Conservation (phyloP, 352 stramenopile species). For the Globisporangium cylindrosporum region DNA sequence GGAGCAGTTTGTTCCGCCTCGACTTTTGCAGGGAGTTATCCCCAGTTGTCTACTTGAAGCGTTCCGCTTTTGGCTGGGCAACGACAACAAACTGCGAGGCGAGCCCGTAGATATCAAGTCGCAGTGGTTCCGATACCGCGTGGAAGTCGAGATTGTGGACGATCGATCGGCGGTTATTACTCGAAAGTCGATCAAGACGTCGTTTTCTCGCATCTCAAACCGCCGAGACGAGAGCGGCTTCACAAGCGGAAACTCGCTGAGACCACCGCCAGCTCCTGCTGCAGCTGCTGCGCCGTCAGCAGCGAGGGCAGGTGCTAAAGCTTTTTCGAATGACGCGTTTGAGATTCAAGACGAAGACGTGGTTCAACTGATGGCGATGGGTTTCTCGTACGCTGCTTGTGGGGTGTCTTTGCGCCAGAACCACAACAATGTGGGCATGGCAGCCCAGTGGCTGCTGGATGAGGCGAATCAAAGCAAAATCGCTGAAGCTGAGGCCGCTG, state of each 20-base stretch:
- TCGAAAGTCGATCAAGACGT: conserved; percentile 63
- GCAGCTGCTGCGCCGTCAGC: neutral
- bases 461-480: conserved; percentile 79
- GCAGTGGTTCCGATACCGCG: conserved; percentile 86
- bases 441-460: conserved; percentile 82
- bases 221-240: conserved; percentile 21
- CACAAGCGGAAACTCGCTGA: conserved; percentile 22
- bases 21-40: conserved; percentile 93
- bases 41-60: conserved; percentile 93
- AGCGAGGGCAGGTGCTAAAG: neutral
- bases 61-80: conserved; percentile 97
- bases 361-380: conserved; percentile 87
- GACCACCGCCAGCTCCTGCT: conserved; percentile 46
- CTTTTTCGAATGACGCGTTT: conserved; percentile 13
- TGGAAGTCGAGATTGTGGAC: conserved; percentile 64
- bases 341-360: conserved; percentile 78
- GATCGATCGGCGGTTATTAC: conserved; percentile 46
- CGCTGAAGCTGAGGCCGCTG: conserved; percentile 47
- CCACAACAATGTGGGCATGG: conserved; percentile 60
- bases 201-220: conserved; percentile 58
- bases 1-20: conserved; percentile 89
- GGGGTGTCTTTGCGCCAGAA: conserved; percentile 65
- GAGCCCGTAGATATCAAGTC: conserved; percentile 88
- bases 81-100: conserved; percentile 93
- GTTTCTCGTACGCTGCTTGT: conserved; percentile 85